Evolutionary conservation across 2,329 filamentous ascomycete genomes (phyloP), one percentile per base, ranked within the genome.

Genomic region (Pleochaeta shiraiana): DNA sequence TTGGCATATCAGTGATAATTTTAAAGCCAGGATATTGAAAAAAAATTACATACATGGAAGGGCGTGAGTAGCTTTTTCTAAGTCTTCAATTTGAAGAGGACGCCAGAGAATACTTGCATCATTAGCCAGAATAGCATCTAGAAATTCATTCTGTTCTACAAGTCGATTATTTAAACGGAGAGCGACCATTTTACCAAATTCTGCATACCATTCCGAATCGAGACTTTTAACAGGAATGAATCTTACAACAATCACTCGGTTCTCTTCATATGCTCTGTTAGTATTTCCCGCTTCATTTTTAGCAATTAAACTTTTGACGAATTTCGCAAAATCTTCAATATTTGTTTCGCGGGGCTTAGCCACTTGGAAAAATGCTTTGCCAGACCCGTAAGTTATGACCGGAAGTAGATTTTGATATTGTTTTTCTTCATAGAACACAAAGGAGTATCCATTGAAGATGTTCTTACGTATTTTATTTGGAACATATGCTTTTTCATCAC

Each of bases 131-230:
- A 98, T 93, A 0, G 88, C 88, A 73, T 95, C 90, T 1, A 98
- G 79, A 67, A 98, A 95, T 70, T 96, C 91, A 65, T 87, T 90
- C 71, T 96, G 90, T 69, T 92, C 84, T 64, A 96, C 85, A 1
- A 90, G 84, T 3, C 90, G 83, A 72, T 95, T 90, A 66, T 90
- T 86, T 14, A 95, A 79, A 57, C 83, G 78, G 24, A 85, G 73
- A 1, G 90, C 87, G 19, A 95, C 81, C 7, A 83, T 76, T 4
- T 79, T 84, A 68, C 85, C 80, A 68, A 95, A 85, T 1, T 83
- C 76, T 19, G 81, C 78, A 66, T 83, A 88, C 89, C 88, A 95
- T 11, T 64, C 79, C 75, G 68, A 78, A 70, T 45, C 78, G 71
- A 33, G 79, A 75, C 12, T 79, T 76, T 70, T 84, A 81, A 53